Evolutionary conservation across 1,284 basidiomycete genomes (phyloP), one percentile per base, ranked within the genome.

Genomic region (Laetiporus sulphureus): DNA sequence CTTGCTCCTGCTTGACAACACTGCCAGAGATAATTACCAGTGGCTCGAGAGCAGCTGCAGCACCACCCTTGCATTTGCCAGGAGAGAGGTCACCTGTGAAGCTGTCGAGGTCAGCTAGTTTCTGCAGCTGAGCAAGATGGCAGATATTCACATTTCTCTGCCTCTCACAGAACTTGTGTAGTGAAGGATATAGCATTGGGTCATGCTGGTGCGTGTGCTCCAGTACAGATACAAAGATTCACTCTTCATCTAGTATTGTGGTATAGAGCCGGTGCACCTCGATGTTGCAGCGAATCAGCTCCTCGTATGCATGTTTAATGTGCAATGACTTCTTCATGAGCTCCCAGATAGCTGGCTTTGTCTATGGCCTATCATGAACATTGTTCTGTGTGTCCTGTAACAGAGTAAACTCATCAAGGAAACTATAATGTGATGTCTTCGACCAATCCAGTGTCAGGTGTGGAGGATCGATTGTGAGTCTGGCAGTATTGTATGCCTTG

Each of bases 351-450:
- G 46, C 48, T 0, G 61, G 57, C 4, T 50, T 32, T 0, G 57
- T 46, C 67, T 66, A 69, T 1, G 45, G 52, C 25, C 52, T 49
- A 0, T 53, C 37, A 1, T 32, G 48, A 2, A 67, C 40, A 30
- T 67, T 59, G 27, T 58, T 49, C 2, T 50, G 49, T 1, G 56
- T 56, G 24, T 62, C 56, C 3, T 56, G 47, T 0, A 71, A 54
- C 0, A 69, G 55, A 13, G 53, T 46, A 42, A 69, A 67, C 29
- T 69, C 60, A 1, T 56, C 58, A 1, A 68, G 45, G 36, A 65
- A 65, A 1, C 46, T 40, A 45, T 62, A 64, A 8, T 62, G 48
- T 0, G 57, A 51, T 1, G 65, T 55, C 19, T 56, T 39, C 2
- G 41, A 13, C 54, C 57, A 61, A 10, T 61, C 51, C 18, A 68